These are phyloP conservation scores for Spathaspora arborariae DNA, from an alignment of 805 yeast species.

Conservation along the genomic window DNA sequence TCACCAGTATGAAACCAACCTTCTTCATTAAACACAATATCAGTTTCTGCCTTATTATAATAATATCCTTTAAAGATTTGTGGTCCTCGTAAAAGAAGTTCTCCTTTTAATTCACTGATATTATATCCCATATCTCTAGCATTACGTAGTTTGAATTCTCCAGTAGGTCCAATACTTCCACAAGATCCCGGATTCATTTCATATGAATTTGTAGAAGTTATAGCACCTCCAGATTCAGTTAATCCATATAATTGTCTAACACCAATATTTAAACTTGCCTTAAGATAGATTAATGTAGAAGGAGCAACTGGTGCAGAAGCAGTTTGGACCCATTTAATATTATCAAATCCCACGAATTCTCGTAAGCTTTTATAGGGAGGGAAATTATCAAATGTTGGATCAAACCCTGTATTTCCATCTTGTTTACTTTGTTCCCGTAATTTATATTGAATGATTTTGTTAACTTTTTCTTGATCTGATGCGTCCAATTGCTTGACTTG, in stretches of 20 bases:
- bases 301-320: slow-evolving; percentile 33
- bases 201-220: slow-evolving; percentile 13
- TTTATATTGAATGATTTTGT: slow-evolving; percentile 17
- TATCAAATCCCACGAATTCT: slow-evolving; percentile 27
- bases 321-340: slow-evolving; percentile 19
- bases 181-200: slow-evolving; percentile 24
- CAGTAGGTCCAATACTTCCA: slow-evolving; percentile 17
- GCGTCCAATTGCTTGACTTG: slow-evolving; percentile 10
- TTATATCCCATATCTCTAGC: slow-evolving; percentile 17
- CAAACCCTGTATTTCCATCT: slow-evolving; percentile 29
- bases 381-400: slow-evolving; percentile 12
- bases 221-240: slow-evolving; percentile 25
- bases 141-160: slow-evolving; percentile 18
- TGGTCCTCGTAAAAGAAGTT: slow-evolving; percentile 60
- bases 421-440: slow-evolving; percentile 26
- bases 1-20: slow-evolving; percentile 67
- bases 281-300: slow-evolving; percentile 18
- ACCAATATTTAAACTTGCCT: slow-evolving; percentile 23
- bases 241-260: slow-evolving; percentile 33
- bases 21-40: slow-evolving; percentile 49
- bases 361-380: slow-evolving; percentile 25
- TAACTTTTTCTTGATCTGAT: slow-evolving; percentile 11
- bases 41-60: slow-evolving; percentile 54
- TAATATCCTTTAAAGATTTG: slow-evolving; percentile 56
- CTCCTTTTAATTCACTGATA: slow-evolving; percentile 24